These are phyloP conservation scores for Aspergillus novoparasiticus DNA, from an alignment of 2,329 filamentous ascomycete genomes.

Conservation along the genomic window DNA sequence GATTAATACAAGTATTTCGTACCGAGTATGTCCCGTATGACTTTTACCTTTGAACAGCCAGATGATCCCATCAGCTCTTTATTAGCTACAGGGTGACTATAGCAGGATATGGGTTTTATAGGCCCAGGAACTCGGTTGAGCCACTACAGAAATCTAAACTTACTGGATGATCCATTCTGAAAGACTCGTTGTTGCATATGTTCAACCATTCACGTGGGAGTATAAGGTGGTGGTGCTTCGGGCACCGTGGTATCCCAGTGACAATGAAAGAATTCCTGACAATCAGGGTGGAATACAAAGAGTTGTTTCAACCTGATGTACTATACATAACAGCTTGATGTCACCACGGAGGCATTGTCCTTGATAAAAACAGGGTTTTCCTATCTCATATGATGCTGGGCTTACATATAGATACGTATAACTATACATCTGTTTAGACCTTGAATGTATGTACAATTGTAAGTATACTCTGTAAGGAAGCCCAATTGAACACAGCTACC, in stretches of 20 bases:
- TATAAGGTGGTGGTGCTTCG: background rate
- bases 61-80: background rate
- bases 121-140: background rate
- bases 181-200: background rate
- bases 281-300: background rate
- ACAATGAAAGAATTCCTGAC: slow-evolving; percentile 2
- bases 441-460: background rate
- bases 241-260: background rate
- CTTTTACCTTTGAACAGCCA: background rate
- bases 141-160: background rate
- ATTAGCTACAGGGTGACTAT: background rate
- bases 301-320: background rate
- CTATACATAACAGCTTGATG: background rate
- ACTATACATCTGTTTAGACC: background rate
- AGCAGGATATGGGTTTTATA: background rate
- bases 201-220: background rate
- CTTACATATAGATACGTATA: background rate
- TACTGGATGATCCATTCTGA: background rate
- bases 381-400: background rate
- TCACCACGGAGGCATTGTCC: background rate
- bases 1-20: background rate
- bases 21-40: background rate
- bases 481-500: background rate
- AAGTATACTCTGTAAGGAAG: background rate
- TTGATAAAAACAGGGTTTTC: background rate